Evolutionary conservation across 2,329 filamentous ascomycete species (phyloP), one percentile per base, ranked within the genome.

Genomic region (Paecilomyces dactylethromorphus): DNA sequence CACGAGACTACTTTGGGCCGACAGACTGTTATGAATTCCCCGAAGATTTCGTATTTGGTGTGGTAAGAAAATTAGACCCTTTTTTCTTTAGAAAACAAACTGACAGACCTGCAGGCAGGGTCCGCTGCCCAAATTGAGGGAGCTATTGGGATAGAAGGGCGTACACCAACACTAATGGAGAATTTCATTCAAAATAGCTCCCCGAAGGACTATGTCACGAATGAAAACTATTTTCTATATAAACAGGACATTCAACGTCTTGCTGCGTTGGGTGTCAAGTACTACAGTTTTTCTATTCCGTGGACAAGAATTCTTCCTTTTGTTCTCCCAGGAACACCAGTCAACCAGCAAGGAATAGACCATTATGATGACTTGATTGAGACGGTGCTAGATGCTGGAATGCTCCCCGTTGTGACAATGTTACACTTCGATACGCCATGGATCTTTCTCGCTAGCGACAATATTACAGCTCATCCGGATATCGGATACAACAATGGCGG

Each of bases 291-390:
- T 66, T 76, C 74, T 2, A 76, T 82, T 51, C 71, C 79, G 0
- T 82, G 79, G 80, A 70, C 75, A 1, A 73, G 80, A 0, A 78
- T 82, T 55, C 68, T 82, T 12, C 80, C 80, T 0, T 82, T 82
- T 57, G 78, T 75, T 2, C 61, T 72, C 0, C 71, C 74, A 0
- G 72, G 72, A 0, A 76, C 73, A 8, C 76, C 77, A 0, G 69
- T 82, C 58, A 82, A 82, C 56, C 68, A 78, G 57, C 65, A 75
- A 33, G 80, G 72, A 0, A 66, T 82, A 15, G 67, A 72, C 2
- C 80, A 82, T 59, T 82, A 82, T 59, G 73, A 81, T 33, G 77
- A 81, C 58, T 60, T 82, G 11, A 80, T 82, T 53, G 68, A 79
- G 31, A 74, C 71, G 12, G 70, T 74, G 21, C 64, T 81, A 0